These are phyloP conservation scores for Amanita jacksonii DNA, from an alignment of 768 basidiomycete species.

Conservation along the genomic window DNA sequence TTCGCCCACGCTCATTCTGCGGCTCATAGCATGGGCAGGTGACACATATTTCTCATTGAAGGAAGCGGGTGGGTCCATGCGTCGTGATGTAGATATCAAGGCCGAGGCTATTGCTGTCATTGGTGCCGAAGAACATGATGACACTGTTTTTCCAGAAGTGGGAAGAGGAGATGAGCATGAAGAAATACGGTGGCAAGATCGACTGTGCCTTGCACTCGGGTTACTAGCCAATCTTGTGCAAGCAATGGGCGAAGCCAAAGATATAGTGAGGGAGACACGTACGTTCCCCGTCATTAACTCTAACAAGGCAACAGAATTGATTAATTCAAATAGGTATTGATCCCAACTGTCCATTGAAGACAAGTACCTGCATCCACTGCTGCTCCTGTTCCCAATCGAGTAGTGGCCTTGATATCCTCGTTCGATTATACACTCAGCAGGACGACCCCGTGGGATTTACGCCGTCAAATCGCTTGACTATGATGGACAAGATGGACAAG, in stretches of 20 bases:
- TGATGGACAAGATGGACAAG: neutral
- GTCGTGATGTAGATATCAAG: constrained; percentile 7
- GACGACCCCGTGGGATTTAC: constrained; percentile 3
- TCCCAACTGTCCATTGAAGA: constrained; percentile 38
- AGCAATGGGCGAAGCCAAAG: constrained; percentile 37
- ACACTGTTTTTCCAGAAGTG: constrained; percentile 10
- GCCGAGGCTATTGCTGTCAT: no score
- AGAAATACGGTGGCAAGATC: constrained; percentile 45
- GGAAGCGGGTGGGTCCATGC: constrained; percentile 2
- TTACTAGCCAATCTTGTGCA: constrained; percentile 72
- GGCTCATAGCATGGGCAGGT: constrained; percentile 32
- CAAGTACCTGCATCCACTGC: constrained; percentile 35
- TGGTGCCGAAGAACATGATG: constrained; percentile 13
- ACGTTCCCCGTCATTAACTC: constrained; percentile 16
- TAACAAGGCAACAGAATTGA: neutral
- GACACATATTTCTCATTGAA: constrained; percentile 12
- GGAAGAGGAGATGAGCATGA: constrained; percentile 1
- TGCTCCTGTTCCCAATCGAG: constrained; percentile 44
- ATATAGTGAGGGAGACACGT: constrained; percentile 40
- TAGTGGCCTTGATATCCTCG: constrained; percentile 42
- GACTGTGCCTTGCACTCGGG: constrained; percentile 65
- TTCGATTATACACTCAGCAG: constrained; percentile 37
- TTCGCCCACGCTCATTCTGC: constrained; percentile 37
- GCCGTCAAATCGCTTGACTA: neutral
- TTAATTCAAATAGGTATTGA: constrained; percentile 32